These are phyloP conservation scores for Astrocystis sublimbata DNA, from an alignment of 495 filamentous ascomycete species.

Conservation along the genomic window DNA sequence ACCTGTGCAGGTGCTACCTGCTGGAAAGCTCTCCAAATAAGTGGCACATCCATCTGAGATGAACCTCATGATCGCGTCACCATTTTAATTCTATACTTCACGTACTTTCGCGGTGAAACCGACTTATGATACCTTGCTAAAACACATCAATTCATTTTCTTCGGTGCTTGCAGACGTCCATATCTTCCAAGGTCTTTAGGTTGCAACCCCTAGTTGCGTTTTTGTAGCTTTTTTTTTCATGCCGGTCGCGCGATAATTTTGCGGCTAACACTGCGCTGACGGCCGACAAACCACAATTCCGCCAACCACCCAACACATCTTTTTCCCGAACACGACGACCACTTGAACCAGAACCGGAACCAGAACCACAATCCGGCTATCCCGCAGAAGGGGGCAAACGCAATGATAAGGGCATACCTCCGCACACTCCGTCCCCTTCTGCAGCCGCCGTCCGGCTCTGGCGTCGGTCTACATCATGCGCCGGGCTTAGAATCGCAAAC, in stretches of 20 bases:
- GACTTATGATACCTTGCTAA: neutral
- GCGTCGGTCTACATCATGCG: constrained; percentile 21
- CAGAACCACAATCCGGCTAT: neutral
- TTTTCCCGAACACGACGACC: neutral
- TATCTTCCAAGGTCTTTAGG: too few relatives aligned
- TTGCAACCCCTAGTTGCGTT: neutral
- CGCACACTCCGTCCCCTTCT: constrained; percentile 22
- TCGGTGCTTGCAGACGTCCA: neutral
- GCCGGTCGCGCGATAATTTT: neutral
- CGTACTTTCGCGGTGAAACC: neutral
- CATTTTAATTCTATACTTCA: neutral
- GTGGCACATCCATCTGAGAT: too few relatives aligned
- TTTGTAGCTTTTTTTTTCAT: neutral
- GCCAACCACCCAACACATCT: neutral
- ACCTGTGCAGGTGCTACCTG: too few relatives aligned
- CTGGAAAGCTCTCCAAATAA: constrained; percentile 19
- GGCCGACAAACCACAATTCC: neutral
- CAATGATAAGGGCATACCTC: constrained; percentile 26
- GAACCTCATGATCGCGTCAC: constrained; percentile 28
- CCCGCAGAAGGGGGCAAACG: constrained; percentile 8
- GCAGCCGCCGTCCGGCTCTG: constrained; percentile 15
- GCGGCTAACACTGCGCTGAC: neutral
- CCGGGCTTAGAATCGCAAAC: constrained; percentile 22
- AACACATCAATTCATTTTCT: neutral
- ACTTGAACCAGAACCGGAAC: neutral